Conservation (phyloP, 225 moss, liverwort and hornwort species). For the Thuidium tamariscinum region DNA sequence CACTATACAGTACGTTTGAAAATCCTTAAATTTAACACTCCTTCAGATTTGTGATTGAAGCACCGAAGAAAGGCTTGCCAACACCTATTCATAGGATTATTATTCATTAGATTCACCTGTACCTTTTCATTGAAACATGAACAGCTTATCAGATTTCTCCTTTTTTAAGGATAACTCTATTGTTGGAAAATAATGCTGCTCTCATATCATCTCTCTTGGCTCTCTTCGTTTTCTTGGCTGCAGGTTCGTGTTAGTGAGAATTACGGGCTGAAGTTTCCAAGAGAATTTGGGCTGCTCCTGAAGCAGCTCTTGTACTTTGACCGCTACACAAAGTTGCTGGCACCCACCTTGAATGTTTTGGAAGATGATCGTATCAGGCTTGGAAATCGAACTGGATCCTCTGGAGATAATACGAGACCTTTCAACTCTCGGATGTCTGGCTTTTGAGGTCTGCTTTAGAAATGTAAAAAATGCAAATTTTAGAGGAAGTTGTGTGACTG, state of each 20-base stretch:
- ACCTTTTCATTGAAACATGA: neutral
- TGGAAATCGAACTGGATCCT: neutral
- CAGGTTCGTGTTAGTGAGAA: conserved; percentile 91
- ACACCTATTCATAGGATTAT: neutral
- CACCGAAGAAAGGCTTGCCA: neutral
- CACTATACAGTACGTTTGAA: neutral
- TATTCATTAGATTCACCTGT: neutral
- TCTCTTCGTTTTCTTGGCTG: neutral
- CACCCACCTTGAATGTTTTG: conserved; percentile 76
- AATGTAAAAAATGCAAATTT: neutral
- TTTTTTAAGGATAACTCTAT: neutral
- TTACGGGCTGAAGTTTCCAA: conserved; percentile 82
- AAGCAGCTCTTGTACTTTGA: conserved; percentile 97
- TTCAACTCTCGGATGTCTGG: conserved; percentile 8
- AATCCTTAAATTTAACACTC: neutral
- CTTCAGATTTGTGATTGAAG: neutral
- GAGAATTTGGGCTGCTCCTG: conserved; percentile 83
- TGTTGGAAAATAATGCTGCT: neutral
- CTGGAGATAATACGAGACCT: neutral
- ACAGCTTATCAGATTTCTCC: neutral
- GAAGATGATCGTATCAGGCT: conserved; percentile 72
- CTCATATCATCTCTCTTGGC: neutral
- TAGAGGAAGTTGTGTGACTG: neutral
- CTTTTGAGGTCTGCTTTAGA: neutral
- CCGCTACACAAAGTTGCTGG: conserved; percentile 85